phyloP scores from a whole-genome alignment of 257 asterid species.

The Nicotiana tabacum region DNA sequence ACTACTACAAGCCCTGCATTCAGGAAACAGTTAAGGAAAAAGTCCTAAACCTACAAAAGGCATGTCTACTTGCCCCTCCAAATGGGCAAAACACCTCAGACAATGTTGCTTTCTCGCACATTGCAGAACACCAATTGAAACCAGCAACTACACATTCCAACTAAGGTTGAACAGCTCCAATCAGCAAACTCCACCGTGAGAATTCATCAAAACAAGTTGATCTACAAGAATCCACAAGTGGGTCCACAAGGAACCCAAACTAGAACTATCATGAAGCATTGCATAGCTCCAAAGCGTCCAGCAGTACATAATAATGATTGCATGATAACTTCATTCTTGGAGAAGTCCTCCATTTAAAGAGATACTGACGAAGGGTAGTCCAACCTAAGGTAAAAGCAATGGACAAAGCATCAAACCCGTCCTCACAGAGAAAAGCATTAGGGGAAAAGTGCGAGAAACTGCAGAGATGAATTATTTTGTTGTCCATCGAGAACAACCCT shows the following conservation, averaged over 20 bases:
- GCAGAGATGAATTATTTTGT: slow-evolving; percentile 38
- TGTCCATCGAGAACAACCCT: slow-evolving; percentile 51
- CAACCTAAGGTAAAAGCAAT: slow-evolving; percentile 60
- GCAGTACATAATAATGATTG: slow-evolving; percentile 44
- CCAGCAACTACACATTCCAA: slow-evolving; percentile 72
- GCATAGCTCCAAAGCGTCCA: slow-evolving; percentile 53
- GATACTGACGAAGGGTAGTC: slow-evolving; percentile 36
- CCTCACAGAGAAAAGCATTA: slow-evolving; percentile 26
- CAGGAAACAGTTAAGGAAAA: slow-evolving; percentile 49
- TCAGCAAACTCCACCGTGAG: slow-evolving; percentile 48
- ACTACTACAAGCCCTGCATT: slow-evolving; percentile 65
- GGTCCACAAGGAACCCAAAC: slow-evolving; percentile 35
- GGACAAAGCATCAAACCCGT: slow-evolving; percentile 37
- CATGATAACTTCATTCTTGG: slow-evolving; percentile 31
- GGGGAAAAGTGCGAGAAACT: slow-evolving; percentile 28
- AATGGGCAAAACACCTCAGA: slow-evolving; percentile 57
- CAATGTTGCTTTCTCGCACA: slow-evolving; percentile 53
- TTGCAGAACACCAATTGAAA: slow-evolving; percentile 53
- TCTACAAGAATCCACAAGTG: slow-evolving; percentile 43
- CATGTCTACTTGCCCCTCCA: slow-evolving; percentile 53
- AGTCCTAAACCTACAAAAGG: slow-evolving; percentile 40
- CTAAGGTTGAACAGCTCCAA: slow-evolving; percentile 62
- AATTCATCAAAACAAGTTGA: slow-evolving; percentile 50
- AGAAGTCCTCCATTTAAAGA: slow-evolving; percentile 53
- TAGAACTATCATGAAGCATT: slow-evolving; percentile 45